Percentiles rank a stretch among this genome's conserved stretches.
Conservation (phyloP, 768 basidiomycete species). For the Serpula lacrymans region DNA sequence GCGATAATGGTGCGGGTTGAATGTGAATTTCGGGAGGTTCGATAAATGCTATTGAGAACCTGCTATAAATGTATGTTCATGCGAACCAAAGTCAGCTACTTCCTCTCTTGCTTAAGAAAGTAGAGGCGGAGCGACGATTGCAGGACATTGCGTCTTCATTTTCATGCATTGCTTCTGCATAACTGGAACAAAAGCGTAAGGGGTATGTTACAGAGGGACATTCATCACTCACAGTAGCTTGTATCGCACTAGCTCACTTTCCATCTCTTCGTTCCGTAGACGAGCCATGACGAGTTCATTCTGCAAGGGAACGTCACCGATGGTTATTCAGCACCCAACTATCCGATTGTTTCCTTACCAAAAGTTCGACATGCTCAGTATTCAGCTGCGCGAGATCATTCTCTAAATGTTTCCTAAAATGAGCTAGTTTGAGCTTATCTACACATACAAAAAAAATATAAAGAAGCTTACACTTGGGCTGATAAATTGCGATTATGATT, state of each 20-base stretch:
- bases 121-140: conserved; percentile 48
- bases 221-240: conserved; percentile 70
- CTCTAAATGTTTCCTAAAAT: conserved; percentile 74
- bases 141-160: conserved; percentile 70
- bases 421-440: conserved; percentile 7
- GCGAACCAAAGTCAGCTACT: no score
- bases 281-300: conserved; percentile 90
- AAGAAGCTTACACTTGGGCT: conserved; percentile 67
- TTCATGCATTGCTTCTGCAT: conserved; percentile 76
- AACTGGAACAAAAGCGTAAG: conserved; percentile 26
- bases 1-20: no score
- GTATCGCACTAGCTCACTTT: conserved; percentile 91
- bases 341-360: conserved; percentile 41
- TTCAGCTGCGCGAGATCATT: conserved; percentile 74
- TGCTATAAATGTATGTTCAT: no score
- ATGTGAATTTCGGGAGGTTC: no score
- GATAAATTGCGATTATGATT: conserved; percentile 74
- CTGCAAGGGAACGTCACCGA: conserved; percentile 31
- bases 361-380: conserved; percentile 73
- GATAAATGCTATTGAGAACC: no score
- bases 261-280: conserved; percentile 88
- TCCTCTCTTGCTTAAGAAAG: conserved; percentile 12
- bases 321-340: background rate
- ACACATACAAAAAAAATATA: conserved; percentile 5
- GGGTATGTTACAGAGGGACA: background rate